phyloP scores from a whole-genome alignment of 2,329 filamentous ascomycete genomes.

The Esteya vermicola region DNA sequence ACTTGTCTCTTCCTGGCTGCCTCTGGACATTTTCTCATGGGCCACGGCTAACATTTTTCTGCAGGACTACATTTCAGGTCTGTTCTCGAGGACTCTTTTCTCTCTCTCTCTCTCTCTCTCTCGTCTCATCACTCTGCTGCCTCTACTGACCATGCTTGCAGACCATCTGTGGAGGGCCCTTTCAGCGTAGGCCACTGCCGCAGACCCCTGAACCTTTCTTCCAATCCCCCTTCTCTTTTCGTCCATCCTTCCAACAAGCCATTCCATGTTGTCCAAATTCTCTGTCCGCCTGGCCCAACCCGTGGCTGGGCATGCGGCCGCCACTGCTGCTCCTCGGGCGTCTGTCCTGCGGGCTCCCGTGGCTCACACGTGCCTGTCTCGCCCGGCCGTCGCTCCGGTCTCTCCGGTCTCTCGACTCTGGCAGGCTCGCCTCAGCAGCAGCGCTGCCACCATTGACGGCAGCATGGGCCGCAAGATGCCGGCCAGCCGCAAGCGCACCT shows the following conservation, averaged over 20 bases:
- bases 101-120: neutral
- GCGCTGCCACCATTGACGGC: slow-evolving; percentile 40
- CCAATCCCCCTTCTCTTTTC: neutral
- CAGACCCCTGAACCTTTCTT: neutral
- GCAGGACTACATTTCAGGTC: slow-evolving; percentile 3
- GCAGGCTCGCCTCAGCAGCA: slow-evolving; percentile 21
- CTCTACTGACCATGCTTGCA: slow-evolving; percentile 14
- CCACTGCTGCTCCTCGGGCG: slow-evolving; percentile 21
- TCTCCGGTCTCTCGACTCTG: slow-evolving; percentile 1
- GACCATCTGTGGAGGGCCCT: slow-evolving; percentile 41
- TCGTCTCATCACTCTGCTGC: neutral
- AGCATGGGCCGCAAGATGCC: slow-evolving; percentile 59
- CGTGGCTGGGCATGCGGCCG: neutral
- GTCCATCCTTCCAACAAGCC: neutral
- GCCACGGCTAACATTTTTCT: neutral
- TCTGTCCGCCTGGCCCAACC: slow-evolving; percentile 38
- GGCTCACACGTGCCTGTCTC: slow-evolving; percentile 3
- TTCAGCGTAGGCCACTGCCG: slow-evolving; percentile 23
- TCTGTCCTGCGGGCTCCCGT: slow-evolving; percentile 17
- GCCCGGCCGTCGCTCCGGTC: no score
- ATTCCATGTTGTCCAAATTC: slow-evolving; percentile 44
- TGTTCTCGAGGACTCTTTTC: neutral
- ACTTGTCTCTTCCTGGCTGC: neutral
- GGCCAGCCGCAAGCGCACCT: slow-evolving; percentile 40
- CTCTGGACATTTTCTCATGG: no score